Evolutionary conservation across 495 filamentous ascomycete species (phyloP).

Genomic region (Aspergillus homomorphus): DNA sequence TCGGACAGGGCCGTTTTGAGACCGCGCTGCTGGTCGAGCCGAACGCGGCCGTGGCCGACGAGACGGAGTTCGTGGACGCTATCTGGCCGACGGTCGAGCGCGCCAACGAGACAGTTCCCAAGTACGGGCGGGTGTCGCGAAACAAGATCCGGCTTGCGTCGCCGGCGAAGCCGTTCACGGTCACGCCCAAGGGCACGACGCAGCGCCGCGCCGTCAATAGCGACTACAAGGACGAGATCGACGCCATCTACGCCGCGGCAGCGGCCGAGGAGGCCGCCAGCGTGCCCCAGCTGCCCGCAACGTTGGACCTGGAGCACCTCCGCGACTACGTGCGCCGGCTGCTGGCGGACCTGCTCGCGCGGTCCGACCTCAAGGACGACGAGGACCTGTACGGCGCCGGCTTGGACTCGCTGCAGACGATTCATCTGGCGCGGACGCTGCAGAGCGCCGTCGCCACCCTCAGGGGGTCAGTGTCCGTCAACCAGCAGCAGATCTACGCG

Average conservation of each 20-base stretch:
- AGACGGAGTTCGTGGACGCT: slow-evolving; percentile 22
- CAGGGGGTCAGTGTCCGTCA: slow-evolving; percentile 12
- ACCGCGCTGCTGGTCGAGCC: slow-evolving; percentile 50
- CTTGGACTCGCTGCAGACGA: slow-evolving; percentile 36
- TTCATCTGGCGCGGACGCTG: slow-evolving; percentile 25
- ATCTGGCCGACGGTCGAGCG: slow-evolving; percentile 47
- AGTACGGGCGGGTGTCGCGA: slow-evolving; percentile 37
- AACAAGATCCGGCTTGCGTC: slow-evolving; percentile 34
- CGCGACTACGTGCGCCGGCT: neutral
- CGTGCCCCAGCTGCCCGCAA: neutral
- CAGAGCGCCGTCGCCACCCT: slow-evolving; percentile 16
- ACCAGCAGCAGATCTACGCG: slow-evolving; percentile 29
- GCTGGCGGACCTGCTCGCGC: slow-evolving; percentile 8
- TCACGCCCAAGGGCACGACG: slow-evolving; percentile 55
- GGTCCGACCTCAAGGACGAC: slow-evolving; percentile 10
- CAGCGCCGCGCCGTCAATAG: slow-evolving; percentile 44
- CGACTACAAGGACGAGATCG: slow-evolving; percentile 53
- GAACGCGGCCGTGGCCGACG: slow-evolving; percentile 1
- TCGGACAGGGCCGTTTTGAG: slow-evolving; percentile 44
- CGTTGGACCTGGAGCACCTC: neutral
- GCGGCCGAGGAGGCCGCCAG: neutral
- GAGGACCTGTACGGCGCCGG: slow-evolving; percentile 28
- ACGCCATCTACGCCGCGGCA: slow-evolving; percentile 38
- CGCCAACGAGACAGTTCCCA: slow-evolving; percentile 39
- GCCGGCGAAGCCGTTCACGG: slow-evolving; percentile 48